Base-by-base conservation (phyloP, 1,284 basidiomycete species). In the Ustilago curta region DNA sequence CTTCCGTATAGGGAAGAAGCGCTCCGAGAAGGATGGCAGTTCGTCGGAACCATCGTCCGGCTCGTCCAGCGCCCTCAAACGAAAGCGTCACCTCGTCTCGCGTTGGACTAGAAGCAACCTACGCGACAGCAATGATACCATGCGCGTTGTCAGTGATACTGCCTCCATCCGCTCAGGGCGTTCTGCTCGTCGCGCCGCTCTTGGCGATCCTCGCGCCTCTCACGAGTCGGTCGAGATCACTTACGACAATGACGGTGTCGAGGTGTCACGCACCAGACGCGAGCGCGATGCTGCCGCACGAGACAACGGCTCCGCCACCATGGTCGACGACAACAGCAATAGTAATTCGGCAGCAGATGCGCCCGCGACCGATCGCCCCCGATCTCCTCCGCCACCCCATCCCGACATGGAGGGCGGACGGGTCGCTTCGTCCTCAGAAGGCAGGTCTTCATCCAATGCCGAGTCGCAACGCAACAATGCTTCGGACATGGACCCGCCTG, bases 381-480 rank as follows among this genome's bases (percentile, higher is more conserved):
- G 66, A 12, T 69, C 66, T 39, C 71, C 71, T 18, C 71, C 71
- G 21, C 71, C 71, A 23, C 71, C 71, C 35, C 71, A 74, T 74
- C 61, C 71, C 21, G 66, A 69, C 49, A 52, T 53, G 42, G 49
- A 27, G 14, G 37, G 42, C 9, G n/a, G n/a, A 18, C 40, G 25
- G 7, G 31, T 16, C 8, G n/a, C 27, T 1, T 32, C 43, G 7
- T 53, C 44, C 1, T 48, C 61, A 7, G 29, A 54, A 32, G 59
- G 39, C 50, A 37, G 40, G 44, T 57, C 59, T 6, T 52, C 59
- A 3, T 57, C 59, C 16, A 58, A 42, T 25, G 32, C 53, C 18
- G 58, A 59, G 8, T 18, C 44, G 23, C 50, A 49, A 5, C 39
- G 47, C 42, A n/a, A 19, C 50, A 44, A 25, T 3, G 11, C 54